Conservation (phyloP, 768 basidiomycete genomes). For the Lentinula sp. region DNA sequence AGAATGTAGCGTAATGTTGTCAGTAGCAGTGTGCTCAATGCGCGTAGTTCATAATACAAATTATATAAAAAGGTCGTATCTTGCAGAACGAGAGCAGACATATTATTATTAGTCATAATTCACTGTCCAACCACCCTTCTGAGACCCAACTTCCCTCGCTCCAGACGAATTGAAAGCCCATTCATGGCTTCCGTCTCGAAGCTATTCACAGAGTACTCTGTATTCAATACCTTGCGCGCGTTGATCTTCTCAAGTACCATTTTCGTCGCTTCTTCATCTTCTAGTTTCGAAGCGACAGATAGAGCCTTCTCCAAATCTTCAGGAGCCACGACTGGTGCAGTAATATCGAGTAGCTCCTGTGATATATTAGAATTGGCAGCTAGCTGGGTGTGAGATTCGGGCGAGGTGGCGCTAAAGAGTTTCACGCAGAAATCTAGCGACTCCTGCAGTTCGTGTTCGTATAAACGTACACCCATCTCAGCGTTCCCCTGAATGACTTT, state of each 20-base stretch:
- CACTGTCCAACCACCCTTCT: not conserved
- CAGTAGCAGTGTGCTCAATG: no score
- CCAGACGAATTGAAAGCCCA: conserved; percentile 53
- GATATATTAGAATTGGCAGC: conserved; percentile 17
- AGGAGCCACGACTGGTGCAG: conserved; percentile 40
- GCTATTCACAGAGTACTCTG: conserved; percentile 62
- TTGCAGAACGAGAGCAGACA: no score
- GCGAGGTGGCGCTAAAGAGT: conserved; percentile 63
- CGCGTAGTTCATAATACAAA: no score
- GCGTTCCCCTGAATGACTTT: conserved; percentile 76
- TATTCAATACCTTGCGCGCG: conserved; percentile 60
- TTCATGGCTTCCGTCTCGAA: conserved; percentile 58
- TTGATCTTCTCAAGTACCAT: conserved; percentile 65
- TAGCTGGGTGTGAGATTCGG: conserved; percentile 48
- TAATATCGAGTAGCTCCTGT: conserved; percentile 47
- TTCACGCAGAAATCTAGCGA: conserved; percentile 78
- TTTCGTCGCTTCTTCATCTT: conserved; percentile 12
- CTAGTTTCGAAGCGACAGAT: conserved; percentile 13
- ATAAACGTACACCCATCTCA: conserved; percentile 67
- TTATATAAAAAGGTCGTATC: no score
- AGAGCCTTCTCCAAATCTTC: conserved; percentile 29
- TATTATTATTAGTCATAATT: no score
- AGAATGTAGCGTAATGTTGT: no score
- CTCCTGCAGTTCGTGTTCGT: conserved; percentile 66
- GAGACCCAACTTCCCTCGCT: conserved; percentile 54